These are phyloP conservation scores for Tetraselmis chui DNA, from an alignment of 139 green algal genomes.

Conservation along the genomic window DNA sequence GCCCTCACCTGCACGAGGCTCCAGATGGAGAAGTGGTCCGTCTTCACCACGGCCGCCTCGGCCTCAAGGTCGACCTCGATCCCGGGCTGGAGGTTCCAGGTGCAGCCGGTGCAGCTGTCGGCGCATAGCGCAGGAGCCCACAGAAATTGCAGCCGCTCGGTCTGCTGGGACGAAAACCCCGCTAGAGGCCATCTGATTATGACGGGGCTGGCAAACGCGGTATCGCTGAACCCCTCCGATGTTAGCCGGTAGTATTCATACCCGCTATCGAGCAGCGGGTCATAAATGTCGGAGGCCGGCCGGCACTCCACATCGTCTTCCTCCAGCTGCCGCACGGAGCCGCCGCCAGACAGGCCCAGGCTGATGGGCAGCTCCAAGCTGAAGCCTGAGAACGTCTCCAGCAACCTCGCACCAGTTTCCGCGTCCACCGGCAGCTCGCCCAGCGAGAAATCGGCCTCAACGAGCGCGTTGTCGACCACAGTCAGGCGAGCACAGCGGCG, in stretches of 20 bases:
- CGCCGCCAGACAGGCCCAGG: background rate
- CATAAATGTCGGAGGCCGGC: background rate
- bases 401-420: background rate
- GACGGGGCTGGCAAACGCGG: no score
- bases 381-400: background rate
- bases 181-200: background rate
- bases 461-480: background rate
- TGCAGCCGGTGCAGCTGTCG: background rate
- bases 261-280: background rate
- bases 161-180: no score
- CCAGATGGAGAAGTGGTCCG: background rate
- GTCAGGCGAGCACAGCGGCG: background rate
- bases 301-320: background rate
- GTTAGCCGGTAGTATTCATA: background rate
- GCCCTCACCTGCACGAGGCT: background rate
- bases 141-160: background rate
- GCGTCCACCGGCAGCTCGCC: background rate
- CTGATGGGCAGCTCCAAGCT: background rate
- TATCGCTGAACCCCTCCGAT: background rate
- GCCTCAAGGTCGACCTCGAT: background rate
- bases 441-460: background rate
- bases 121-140: background rate
- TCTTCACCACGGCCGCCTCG: background rate
- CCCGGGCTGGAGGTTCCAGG: background rate
- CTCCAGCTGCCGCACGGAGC: background rate